A percentile compares a stretch with the other conserved stretches of the same genome.
These are phyloP conservation scores for Fusarium coicis DNA, from an alignment of 2,329 filamentous ascomycete genomes.

Conservation along the genomic window DNA sequence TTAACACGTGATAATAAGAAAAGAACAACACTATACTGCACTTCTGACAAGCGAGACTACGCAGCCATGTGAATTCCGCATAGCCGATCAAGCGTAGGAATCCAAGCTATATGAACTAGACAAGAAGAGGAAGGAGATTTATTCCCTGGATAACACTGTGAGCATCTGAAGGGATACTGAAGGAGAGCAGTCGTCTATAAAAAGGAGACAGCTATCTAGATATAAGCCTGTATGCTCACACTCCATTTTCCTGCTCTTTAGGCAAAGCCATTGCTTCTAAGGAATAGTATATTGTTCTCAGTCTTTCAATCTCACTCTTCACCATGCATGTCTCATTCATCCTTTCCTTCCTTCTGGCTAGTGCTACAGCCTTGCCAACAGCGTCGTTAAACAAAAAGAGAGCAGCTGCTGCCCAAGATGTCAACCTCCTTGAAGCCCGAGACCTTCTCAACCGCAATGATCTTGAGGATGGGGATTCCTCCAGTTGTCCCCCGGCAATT, in stretches of 20 bases:
- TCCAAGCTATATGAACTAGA: background rate
- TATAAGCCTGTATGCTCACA: fast-evolving
- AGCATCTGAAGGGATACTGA: background rate
- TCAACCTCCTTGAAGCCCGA: background rate
- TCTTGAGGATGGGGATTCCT: background rate
- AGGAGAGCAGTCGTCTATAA: background rate
- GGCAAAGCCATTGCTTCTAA: background rate
- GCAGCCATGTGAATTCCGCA: background rate
- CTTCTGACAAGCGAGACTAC: background rate
- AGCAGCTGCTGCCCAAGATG: background rate
- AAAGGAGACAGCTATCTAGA: background rate
- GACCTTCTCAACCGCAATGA: background rate
- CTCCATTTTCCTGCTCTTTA: no score
- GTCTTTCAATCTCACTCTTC: background rate
- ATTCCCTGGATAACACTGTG: fast-evolving
- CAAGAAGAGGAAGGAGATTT: background rate
- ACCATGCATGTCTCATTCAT: background rate
- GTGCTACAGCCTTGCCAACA: background rate
- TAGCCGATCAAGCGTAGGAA: background rate
- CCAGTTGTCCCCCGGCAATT: slow-evolving; percentile 1
- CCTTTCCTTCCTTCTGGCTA: background rate
- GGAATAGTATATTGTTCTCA: fast-evolving
- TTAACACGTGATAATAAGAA: background rate
- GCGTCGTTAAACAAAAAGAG: fast-evolving
- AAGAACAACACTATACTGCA: background rate